Evolutionary conservation across 768 basidiomycete species (phyloP).

Genomic region (Lactarius evosmus): DNA sequence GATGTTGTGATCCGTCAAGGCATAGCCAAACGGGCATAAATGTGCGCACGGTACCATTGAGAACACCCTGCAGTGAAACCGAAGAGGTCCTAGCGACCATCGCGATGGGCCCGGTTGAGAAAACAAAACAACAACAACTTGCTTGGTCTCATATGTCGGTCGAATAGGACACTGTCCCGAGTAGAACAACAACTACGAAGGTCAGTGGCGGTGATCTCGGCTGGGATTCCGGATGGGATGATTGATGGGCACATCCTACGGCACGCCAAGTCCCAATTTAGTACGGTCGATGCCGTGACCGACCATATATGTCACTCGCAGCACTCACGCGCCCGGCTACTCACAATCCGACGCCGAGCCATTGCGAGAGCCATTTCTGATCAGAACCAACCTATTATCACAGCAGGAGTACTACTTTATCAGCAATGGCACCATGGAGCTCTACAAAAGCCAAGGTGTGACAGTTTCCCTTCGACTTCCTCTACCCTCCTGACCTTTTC

Average conservation of each 20-base stretch:
- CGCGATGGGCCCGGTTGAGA: not conserved
- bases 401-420: not conserved
- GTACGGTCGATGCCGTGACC: not conserved
- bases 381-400: not conserved
- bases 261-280: too few relatives aligned
- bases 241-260: not conserved
- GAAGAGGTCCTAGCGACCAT: constrained; percentile 20
- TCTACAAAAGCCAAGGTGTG: constrained; percentile 58
- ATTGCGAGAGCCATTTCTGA: not conserved
- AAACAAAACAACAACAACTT: not conserved
- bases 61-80: not conserved
- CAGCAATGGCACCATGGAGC: constrained; percentile 53
- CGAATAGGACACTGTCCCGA: not conserved
- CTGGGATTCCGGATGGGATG: too few relatives aligned
- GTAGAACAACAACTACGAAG: not conserved
- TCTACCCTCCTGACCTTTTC: constrained; percentile 7
- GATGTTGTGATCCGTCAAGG: constrained; percentile 8
- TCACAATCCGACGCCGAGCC: not conserved
- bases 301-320: not conserved
- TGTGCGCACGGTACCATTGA: not conserved
- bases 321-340: too few relatives aligned
- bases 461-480: not conserved
- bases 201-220: too few relatives aligned
- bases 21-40: not conserved
- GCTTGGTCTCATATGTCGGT: not conserved